Base-by-base conservation (phyloP, 1,284 basidiomycete species). In the Marasmius oreades region DNA sequence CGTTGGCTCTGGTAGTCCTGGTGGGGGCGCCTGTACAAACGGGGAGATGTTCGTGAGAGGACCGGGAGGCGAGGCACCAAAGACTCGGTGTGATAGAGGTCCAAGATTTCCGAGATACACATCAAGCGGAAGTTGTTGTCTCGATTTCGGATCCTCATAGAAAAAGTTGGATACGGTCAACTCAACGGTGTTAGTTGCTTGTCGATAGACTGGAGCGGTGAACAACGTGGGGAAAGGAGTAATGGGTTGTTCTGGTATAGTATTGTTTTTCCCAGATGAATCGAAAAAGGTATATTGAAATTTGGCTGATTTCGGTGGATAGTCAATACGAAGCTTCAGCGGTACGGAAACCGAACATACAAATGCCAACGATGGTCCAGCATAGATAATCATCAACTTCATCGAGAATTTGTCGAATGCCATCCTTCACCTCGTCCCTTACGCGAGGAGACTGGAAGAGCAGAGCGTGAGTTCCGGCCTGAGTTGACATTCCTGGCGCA, bases 241-340 rank as follows among this genome's bases (percentile, higher is more conserved):
- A 63, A 97, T 90, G 24, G 89, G 86, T 64, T 84, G 76, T 59
- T 86, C 84, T 52, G 90, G 89, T 64, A 91, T 85, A 57, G 73
- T 82, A 63, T 80, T 86, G 67, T 86, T 89, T 64, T 89, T 83
- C 18, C 88, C 88, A 68, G 90, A 87, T 5, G 91, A 91, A 66
- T 95, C 93, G 67, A 95, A 94, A 69, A 93, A 95, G n/a, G 92
- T 92, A 69, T 93, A 94, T 69, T 93, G 91, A 72, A 94, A 94
- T 71, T 93, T 92, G 54, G 91, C 90, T 92, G 60, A 45, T 61
- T 56, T 56, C 34, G n/a, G 24, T 33, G 37, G 64, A 58, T 56
- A 63, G 55, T 55, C 55, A 63, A 59, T 66, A 57, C 43, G 34
- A 47, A 48, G 59, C 45, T 44, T 37, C 14, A 55, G 33, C 42